These are phyloP conservation scores for Phyllosticta paracitricarpa DNA, from an alignment of 2,329 filamentous ascomycete species.

Conservation along the genomic window DNA sequence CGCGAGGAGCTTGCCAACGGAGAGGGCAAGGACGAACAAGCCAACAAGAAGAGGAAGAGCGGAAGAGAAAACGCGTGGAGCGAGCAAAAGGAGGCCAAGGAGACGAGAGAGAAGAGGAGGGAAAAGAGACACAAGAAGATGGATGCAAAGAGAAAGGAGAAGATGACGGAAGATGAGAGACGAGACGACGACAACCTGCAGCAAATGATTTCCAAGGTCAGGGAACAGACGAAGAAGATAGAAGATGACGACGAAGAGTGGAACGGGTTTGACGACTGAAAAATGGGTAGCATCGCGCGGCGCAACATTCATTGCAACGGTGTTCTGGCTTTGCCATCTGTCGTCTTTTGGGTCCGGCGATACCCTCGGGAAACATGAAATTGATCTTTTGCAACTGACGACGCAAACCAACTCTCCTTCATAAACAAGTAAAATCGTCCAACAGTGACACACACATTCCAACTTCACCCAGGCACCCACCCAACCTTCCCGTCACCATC, in stretches of 20 bases:
- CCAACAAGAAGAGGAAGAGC: slow-evolving; percentile 13
- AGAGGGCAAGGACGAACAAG: slow-evolving; percentile 4
- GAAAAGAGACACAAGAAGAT: slow-evolving; percentile 23
- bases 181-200: slow-evolving; percentile 17
- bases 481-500: background rate
- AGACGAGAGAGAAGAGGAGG: slow-evolving; percentile 21
- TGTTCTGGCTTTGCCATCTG: background rate
- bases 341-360: background rate
- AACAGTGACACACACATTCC: background rate
- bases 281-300: background rate
- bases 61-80: slow-evolving; percentile 25
- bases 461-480: background rate
- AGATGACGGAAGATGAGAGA: slow-evolving; percentile 25
- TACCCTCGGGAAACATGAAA: background rate
- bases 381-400: background rate
- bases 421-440: background rate
- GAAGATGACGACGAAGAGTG: slow-evolving; percentile 18
- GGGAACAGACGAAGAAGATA: slow-evolving; percentile 14
- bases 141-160: slow-evolving; percentile 15
- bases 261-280: slow-evolving; percentile 16
- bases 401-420: background rate
- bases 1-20: slow-evolving; percentile 14
- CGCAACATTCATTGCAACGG: background rate
- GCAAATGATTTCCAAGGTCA: slow-evolving; percentile 19
- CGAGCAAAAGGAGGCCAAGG: slow-evolving; percentile 26